These are phyloP conservation scores for Brassica napus DNA, from an alignment of 345 rosid genomes.

Conservation along the genomic window DNA sequence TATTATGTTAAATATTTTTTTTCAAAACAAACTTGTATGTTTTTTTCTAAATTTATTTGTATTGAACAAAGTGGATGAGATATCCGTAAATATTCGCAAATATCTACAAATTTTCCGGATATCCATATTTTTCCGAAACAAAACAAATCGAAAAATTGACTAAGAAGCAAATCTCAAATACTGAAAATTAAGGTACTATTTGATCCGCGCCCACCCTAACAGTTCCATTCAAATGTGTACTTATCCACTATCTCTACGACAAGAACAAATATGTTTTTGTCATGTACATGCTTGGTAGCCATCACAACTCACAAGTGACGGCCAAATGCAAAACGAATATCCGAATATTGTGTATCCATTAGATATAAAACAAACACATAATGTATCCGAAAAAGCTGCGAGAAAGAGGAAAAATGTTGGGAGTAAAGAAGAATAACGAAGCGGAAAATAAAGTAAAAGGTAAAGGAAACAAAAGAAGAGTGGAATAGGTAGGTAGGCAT, in stretches of 20 bases:
- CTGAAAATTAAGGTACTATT: no score
- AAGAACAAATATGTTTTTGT: neutral
- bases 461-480: constrained; percentile 5
- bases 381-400: constrained; percentile 19
- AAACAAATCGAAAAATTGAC: no score
- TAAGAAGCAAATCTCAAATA: no score
- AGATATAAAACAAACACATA: neutral
- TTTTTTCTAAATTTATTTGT: no score
- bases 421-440: constrained; percentile 12
- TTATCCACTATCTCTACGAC: neutral
- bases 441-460: constrained; percentile 6
- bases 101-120: no score
- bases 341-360: neutral
- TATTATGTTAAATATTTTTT: no score
- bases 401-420: constrained; percentile 28
- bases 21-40: no score
- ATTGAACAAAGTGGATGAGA: no score
- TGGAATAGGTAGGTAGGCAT: constrained; percentile 26
- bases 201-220: no score
- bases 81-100: no score
- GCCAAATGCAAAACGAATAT: constrained; percentile 8
- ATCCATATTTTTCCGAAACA: no score
- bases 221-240: neutral
- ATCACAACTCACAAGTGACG: constrained; percentile 19
- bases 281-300: neutral